phyloP scores from a whole-genome alignment of 2,329 filamentous ascomycete species.

The Clonostachys rosea region DNA sequence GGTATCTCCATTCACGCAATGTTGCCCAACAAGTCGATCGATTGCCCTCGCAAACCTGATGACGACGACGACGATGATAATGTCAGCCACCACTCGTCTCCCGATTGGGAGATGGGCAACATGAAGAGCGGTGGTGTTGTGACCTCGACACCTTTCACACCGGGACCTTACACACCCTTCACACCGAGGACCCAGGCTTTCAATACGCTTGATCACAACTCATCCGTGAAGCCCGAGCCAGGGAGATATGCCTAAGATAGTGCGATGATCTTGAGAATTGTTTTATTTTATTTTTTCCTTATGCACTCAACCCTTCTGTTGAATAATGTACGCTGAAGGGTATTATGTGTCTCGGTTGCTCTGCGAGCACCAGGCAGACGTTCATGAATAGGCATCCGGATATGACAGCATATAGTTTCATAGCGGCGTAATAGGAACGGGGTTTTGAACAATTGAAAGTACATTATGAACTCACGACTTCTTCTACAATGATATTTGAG shows the following conservation, averaged over 20 bases:
- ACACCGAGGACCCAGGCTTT: constrained; percentile 67
- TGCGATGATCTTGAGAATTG: not conserved
- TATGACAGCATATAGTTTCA: no score
- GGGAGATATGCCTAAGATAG: not conserved
- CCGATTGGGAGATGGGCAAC: constrained; percentile 53
- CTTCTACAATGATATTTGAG: no score
- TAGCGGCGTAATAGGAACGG: no score
- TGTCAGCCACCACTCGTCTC: not conserved
- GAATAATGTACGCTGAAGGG: not conserved
- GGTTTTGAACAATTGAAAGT: no score
- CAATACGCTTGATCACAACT: constrained; percentile 53
- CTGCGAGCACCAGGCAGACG: no score
- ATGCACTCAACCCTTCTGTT: not conserved
- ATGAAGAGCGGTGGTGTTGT: constrained; percentile 22
- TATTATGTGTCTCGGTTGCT: no score
- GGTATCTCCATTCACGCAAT: constrained; percentile 54
- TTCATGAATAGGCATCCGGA: no score
- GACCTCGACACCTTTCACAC: constrained; percentile 15
- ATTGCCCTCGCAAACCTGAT: constrained; percentile 22
- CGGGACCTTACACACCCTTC: constrained; percentile 35
- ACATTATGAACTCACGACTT: no score
- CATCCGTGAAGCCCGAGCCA: constrained; percentile 41
- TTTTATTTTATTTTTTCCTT: not conserved
- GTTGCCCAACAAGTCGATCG: constrained; percentile 50
- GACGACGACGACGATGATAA: constrained; percentile 27